Evolutionary conservation across 2,329 filamentous ascomycete genomes (phyloP).

Genomic region (Pseudogymnoascus sp.): DNA sequence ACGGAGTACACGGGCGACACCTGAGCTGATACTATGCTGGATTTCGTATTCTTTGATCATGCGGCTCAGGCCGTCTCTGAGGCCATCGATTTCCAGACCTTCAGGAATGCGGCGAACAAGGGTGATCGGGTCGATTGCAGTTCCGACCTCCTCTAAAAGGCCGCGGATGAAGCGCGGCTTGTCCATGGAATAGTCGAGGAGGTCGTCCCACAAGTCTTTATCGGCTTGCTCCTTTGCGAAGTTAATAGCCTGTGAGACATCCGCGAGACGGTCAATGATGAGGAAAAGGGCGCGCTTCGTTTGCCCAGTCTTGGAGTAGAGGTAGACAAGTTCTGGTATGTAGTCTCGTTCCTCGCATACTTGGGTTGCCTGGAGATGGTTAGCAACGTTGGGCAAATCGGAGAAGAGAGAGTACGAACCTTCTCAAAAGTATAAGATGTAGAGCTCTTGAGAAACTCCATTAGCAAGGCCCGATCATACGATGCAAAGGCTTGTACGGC

Average conservation of each 20-base stretch:
- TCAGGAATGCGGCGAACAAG: constrained; percentile 87
- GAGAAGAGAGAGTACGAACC: constrained; percentile 28
- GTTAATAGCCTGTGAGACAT: constrained; percentile 85
- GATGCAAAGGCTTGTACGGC: constrained; percentile 79
- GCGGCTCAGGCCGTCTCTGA: constrained; percentile 78
- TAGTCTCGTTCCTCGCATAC: constrained; percentile 77
- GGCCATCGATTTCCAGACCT: constrained; percentile 82
- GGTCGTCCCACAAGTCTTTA: constrained; percentile 86
- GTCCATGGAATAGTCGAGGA: constrained; percentile 94
- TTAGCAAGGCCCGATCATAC: constrained; percentile 71
- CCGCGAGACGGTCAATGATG: constrained; percentile 86
- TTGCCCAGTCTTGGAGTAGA: constrained; percentile 91
- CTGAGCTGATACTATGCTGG: constrained; percentile 83
- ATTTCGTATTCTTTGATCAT: constrained; percentile 96
- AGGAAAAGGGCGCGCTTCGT: constrained; percentile 85
- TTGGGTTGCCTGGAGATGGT: constrained; percentile 47
- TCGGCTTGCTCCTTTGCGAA: constrained; percentile 94
- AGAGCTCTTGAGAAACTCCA: constrained; percentile 78
- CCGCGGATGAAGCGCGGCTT: constrained; percentile 91
- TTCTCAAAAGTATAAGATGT: constrained; percentile 84
- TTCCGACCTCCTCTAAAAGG: constrained; percentile 87
- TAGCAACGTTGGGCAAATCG: constrained; percentile 10
- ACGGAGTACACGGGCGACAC: constrained; percentile 76
- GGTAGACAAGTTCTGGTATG: constrained; percentile 87
- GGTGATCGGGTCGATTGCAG: constrained; percentile 83